Evolutionary conservation across 2,329 filamentous ascomycete genomes (phyloP).

Genomic region (Geosmithia morbida): DNA sequence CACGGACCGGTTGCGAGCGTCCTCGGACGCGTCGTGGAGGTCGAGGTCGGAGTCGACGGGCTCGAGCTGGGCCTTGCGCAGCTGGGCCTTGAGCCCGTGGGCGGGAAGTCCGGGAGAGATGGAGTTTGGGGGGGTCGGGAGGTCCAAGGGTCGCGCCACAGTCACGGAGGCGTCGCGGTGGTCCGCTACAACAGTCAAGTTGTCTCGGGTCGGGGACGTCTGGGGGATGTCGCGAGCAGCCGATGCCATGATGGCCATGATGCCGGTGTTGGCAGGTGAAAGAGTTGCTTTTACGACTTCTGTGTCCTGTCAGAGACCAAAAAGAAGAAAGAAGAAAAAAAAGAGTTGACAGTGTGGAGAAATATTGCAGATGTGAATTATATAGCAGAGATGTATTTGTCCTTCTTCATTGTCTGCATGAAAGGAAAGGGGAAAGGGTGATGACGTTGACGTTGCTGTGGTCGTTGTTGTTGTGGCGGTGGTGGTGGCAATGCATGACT

Average conservation of each 20-base stretch:
- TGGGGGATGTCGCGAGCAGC: conserved; percentile 54
- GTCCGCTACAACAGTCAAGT: conserved; percentile 59
- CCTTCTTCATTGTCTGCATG: too few species aligned
- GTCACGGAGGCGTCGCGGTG: conserved; percentile 40
- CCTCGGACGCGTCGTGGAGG: conserved; percentile 51
- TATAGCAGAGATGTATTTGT: neutral
- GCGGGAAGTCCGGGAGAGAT: conserved; percentile 80
- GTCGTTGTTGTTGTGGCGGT: neutral
- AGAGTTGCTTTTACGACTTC: neutral
- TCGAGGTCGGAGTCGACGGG: conserved; percentile 78
- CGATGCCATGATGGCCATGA: conserved; percentile 52
- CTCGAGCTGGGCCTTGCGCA: conserved; percentile 43
- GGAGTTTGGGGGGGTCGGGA: conserved; percentile 89
- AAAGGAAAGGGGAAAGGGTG: neutral
- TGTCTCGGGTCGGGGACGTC: conserved; percentile 49
- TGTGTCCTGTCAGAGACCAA: too few species aligned
- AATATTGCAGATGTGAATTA: neutral
- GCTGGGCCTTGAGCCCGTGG: conserved; percentile 60
- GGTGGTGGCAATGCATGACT: neutral
- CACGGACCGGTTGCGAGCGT: conserved; percentile 17
- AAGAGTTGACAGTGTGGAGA: too few species aligned
- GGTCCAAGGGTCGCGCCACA: conserved; percentile 46
- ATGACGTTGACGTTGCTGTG: too few species aligned
- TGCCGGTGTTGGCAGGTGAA: conserved; percentile 15
- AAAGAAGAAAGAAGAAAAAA: too few species aligned